Evolutionary conservation across 2,329 filamentous ascomycete genomes (phyloP), one percentile per base, ranked within the genome.

Genomic region (Exophiala oligosperma): DNA sequence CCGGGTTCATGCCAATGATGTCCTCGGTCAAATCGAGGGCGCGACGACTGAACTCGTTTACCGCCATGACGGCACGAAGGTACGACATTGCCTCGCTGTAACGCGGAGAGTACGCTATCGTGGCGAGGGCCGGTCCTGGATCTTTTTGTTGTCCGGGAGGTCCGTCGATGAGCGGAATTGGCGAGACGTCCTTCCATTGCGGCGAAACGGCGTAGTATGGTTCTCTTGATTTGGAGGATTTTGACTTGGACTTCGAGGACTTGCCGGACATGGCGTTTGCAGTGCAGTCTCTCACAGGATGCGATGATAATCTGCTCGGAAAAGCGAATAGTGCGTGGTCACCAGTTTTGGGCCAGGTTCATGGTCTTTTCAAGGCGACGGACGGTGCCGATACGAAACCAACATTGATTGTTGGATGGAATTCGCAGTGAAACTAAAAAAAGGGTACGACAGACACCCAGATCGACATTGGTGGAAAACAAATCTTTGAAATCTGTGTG

Each of bases 81-180:
- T 97, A 99, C 46, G 90, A 87, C 77, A 96, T 94, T 48, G 91
- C 92, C 78, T 97, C 92, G 62, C 88, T 85, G 73, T 99, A 99
- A 64, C 94, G 88, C 32, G 91, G 86, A 2, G 88, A 85, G 74
- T 99, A 99, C 57, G 92, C 88, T 73, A 99, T 99, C 59, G 88
- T 85, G n/a, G 93, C 93, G 58, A 99, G 84, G 28, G 93, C 91
- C 66, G 88, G 63, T 26, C 62, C 64, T n/a, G 57, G 49, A 49
- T 62, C 61, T 29, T 57, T 60, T 37, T 59, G 54, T 14, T 59
- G 54, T 14, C 60, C 63, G 9, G 60, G 52, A 1, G 62, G 65
- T 59, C 91, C 90, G 75, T 97, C 92, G 70, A 91, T 83, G 68
- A 94, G 87, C 3, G 90, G 86, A 56, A 97, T 88, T 21, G 92